Evolutionary conservation across 768 basidiomycete species (phyloP), one percentile per base, ranked within the genome.

Genomic region (Pleurotus ostreatus): DNA sequence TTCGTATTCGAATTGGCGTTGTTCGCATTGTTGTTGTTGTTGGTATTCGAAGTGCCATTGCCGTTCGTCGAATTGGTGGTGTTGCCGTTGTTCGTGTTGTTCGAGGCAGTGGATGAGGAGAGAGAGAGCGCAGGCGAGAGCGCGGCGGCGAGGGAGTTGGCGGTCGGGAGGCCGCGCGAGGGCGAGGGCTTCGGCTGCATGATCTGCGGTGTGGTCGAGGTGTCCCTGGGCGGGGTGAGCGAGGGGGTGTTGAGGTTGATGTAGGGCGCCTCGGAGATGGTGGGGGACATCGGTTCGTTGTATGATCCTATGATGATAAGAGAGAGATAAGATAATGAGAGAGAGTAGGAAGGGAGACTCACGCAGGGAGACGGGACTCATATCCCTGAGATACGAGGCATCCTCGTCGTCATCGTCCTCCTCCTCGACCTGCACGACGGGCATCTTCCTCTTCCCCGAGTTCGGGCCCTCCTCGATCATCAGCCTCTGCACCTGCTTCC

Each of bases 391-490:
- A 55, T 57, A 47, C 41, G 22, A 12, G 46, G 60, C 30, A 11
- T 34, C 30, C 9, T 34, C 55, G 46, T 49, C 58, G 55, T 55
- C 62, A 62, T 70, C 66, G 6, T 71, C 76, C 49, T 81, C 78
- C 49, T 80, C 77, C 46, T 70, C 72, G 1, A 66, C 71, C 46
- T 73, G 76, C 7, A 64, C 64, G 20, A 68, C 65, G 2, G 74
- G 68, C 2, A 64, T 61, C 57, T 72, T 68, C 43, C 61, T 61
- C 52, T 68, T 62, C 44, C 67, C 70, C 51, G 68, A 62, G 63
- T 77, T 74, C 30, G 75, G 47, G 64, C 68, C 71, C 59, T 71
- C 83, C 45, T 83, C 86, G 54, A 93, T 92, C 82, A 92, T 78
- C 37, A 93, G 68, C 40, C 89, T 71, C 47, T 81, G 74, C 12